A percentile compares a stretch with the other conserved stretches of the same genome.
Conservation (phyloP, 768 basidiomycete genomes). For the Daedalea quercina region DNA sequence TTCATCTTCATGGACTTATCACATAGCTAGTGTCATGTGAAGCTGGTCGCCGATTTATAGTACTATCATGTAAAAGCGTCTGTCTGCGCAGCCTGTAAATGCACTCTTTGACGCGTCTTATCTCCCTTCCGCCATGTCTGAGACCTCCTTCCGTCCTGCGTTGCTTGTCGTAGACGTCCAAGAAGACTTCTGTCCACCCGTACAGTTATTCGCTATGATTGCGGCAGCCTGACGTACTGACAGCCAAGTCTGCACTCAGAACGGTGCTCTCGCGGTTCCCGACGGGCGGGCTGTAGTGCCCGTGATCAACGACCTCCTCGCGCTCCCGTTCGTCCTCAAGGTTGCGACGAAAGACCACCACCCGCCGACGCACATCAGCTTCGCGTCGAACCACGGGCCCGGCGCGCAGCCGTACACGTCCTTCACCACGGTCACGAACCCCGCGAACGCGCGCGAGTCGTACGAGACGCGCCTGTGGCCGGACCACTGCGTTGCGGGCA, state of each 20-base stretch:
- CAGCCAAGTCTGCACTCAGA: constrained; percentile 11
- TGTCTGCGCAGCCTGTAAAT: too few species aligned
- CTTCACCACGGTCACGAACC: constrained; percentile 32
- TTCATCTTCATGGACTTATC: not conserved
- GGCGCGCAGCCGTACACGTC: constrained; percentile 30
- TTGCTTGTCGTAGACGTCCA: constrained; percentile 77
- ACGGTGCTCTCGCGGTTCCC: constrained; percentile 66
- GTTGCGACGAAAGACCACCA: constrained; percentile 57
- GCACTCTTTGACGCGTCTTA: too few species aligned
- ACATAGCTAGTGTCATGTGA: too few species aligned
- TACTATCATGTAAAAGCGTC: too few species aligned
- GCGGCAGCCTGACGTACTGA: not conserved
- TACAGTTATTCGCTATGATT: constrained; percentile 1
- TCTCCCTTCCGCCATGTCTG: not conserved
- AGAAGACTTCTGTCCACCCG: constrained; percentile 63
- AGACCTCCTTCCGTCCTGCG: constrained; percentile 33
- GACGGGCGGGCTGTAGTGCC: constrained; percentile 53
- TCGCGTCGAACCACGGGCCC: constrained; percentile 45
- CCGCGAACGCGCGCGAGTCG: constrained; percentile 24
- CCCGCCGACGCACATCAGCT: constrained; percentile 63
- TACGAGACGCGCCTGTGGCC: constrained; percentile 55
- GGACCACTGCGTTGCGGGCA: constrained; percentile 64
- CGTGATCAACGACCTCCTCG: constrained; percentile 49
- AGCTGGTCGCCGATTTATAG: too few species aligned
- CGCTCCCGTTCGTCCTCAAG: constrained; percentile 43